These are phyloP conservation scores for Aspergillus candidus DNA, from an alignment of 2,329 filamentous ascomycete species.

Conservation along the genomic window DNA sequence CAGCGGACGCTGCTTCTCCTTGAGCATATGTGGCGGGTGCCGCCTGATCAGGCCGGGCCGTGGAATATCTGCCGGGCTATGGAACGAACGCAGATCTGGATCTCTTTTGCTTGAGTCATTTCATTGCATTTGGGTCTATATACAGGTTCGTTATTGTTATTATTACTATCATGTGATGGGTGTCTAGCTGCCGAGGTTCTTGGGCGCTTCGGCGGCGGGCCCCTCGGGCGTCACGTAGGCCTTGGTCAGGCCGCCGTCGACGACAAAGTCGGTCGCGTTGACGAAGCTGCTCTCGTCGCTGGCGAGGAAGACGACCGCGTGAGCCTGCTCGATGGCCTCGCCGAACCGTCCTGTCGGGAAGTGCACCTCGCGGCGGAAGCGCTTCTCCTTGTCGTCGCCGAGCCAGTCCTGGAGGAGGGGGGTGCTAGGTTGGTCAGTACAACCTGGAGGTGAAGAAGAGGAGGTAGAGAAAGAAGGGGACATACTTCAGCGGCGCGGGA, in stretches of 20 bases:
- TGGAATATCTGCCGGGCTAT: constrained; percentile 45
- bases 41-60: constrained; percentile 30
- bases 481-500: constrained; percentile 76
- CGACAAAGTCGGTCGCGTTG: constrained; percentile 85
- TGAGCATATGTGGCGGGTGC: constrained; percentile 39
- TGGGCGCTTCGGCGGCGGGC: constrained; percentile 48
- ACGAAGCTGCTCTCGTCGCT: constrained; percentile 86
- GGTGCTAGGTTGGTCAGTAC: constrained; percentile 48
- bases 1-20: constrained; percentile 39
- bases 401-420: constrained; percentile 90
- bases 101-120: constrained; percentile 41
- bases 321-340: constrained; percentile 88
- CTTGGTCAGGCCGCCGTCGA: constrained; percentile 91
- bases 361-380: constrained; percentile 75
- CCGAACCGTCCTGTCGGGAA: constrained; percentile 85
- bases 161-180: not conserved
- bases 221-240: constrained; percentile 68
- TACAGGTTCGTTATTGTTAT: constrained; percentile 6
- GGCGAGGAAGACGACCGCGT: constrained; percentile 80
- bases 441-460: not conserved
- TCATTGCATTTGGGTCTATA: constrained; percentile 9
- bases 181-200: constrained; percentile 39
- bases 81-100: constrained; percentile 44
- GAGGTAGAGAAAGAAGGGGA: not conserved
- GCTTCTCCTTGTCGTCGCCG: constrained; percentile 77